Base-by-base conservation (phyloP, 148 eudicot species). In the Vaccinium macrocarpon region DNA sequence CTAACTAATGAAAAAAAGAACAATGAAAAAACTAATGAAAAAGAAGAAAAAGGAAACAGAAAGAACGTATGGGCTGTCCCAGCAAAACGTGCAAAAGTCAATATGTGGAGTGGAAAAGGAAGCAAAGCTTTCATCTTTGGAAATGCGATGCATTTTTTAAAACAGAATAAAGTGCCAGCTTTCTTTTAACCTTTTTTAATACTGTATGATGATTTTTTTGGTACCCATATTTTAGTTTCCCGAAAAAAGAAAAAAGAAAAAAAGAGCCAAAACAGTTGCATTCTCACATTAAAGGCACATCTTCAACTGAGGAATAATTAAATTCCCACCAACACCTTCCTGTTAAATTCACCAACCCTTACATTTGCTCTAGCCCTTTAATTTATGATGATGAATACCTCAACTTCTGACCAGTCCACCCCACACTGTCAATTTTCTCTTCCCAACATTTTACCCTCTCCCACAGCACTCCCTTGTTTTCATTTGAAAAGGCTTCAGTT, bases 361-460 rank as follows among this genome's bases (percentile, higher is more conserved):
- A 57, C 42, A 29, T 72, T 72, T 38, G n/a, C 49, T 72, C 16
- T 21, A 25, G 51, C 55, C 49, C 16, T 53, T 23, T 19, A 55
- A 46, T 81, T 85, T n/a, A 71, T 57, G 49, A 71, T 57, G 49
- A 50, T 81, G 35, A 64, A 64, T 21, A 2, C 56, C 83, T 50
- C 84, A 77, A 73, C 64, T 23, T 61, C 72, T 66, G 62, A 48
- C 71, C 84, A 23, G 66, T 21, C 49, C 12, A 1, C 46, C 76
- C 77, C 81, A 61, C 84, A 61, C 78, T 35, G 49, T 87, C 88
- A 84, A 72, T 79, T 72, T 55, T 76, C 55, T 35, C 71, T 66
- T 76, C 81, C 70, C 83, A 74, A 59, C 59, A 74, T 6, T 42
- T 42, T 38, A 8, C 35, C 66, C 74, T n/a, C 66, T 49, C 70